Evolutionary conservation across 2,329 filamentous ascomycete genomes (phyloP), one percentile per base, ranked within the genome.

Genomic region (Paraphaeosphaeria sporulosa): DNA sequence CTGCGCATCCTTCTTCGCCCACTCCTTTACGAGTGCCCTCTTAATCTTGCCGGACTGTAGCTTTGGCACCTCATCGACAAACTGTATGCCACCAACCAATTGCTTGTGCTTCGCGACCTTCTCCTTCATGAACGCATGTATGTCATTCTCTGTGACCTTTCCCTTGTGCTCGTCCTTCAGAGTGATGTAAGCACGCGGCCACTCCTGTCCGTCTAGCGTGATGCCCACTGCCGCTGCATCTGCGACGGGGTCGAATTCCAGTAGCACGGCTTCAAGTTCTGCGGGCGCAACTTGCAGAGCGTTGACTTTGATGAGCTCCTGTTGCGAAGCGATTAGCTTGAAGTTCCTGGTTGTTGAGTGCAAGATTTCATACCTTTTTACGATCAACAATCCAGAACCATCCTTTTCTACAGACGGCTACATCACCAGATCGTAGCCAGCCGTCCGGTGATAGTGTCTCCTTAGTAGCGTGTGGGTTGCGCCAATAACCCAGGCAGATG

Each of bases 31-130:
- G 6, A 83, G 71, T 65, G 86, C 86, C 51, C 85, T 78, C 71
- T 84, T 79, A 53, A 88, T 87, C 79, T 88, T 88, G 9, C 86
- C 86, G 60, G 82, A 84, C 13, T 83, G 81, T 48, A 86, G 74
- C 70, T 86, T 87, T 0, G 86, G 85, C 55, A 88, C 82, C 63
- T 84, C 83, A 51, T 86, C 82, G 7, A 87, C 80, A 61, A 87
- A 86, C 27, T 80, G 76, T 30, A 86, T 80, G 4, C 84, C 84
- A 2, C 84, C 84, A 0, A 78, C 79, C 1, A 86, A 76, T 57
- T 79, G 76, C 66, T 86, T 86, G 64, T 86, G 83, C 69, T 82
- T 85, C 42, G 84, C 77, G 5, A 86, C 82, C 36, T 80, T 79
- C 15, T 72, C 55, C 51, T 80, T 78, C 65, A 85, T 80, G 73